Evolutionary conservation across 345 rosid genomes (phyloP).

Genomic region (Camelina hispida): DNA sequence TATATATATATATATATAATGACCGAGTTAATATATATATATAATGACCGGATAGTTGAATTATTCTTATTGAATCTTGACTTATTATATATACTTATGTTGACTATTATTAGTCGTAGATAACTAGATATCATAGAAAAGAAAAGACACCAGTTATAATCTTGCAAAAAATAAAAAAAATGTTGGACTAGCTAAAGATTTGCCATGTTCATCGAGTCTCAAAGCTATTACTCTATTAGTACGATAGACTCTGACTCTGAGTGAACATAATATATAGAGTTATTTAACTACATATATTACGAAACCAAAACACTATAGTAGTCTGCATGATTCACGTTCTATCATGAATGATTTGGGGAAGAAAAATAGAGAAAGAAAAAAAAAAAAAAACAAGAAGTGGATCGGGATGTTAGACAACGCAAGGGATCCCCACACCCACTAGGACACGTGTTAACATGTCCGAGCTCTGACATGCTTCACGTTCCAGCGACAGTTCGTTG

Average conservation of each 20-base stretch:
- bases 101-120: neutral
- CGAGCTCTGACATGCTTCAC: conserved; percentile 45
- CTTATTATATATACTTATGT: neutral
- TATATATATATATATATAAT: too few species aligned
- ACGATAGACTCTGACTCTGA: too few species aligned
- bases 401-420: conserved; percentile 25
- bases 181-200: too few species aligned
- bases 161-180: too few species aligned
- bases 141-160: too few species aligned
- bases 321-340: conserved; percentile 10
- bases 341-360: conserved; percentile 7
- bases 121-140: too few species aligned
- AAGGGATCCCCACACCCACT: conserved; percentile 24
- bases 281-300: too few species aligned
- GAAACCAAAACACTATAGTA: neutral
- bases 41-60: neutral
- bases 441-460: conserved; percentile 42
- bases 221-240: too few species aligned
- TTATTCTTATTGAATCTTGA: neutral
- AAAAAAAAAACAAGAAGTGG: neutral
- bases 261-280: too few species aligned
- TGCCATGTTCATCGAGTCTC: too few species aligned
- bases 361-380: neutral
- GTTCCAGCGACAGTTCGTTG: conserved; percentile 27
- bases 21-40: too few species aligned